Base-by-base conservation (phyloP, 1,284 basidiomycete species). In the Schizophyllum commune region DNA sequence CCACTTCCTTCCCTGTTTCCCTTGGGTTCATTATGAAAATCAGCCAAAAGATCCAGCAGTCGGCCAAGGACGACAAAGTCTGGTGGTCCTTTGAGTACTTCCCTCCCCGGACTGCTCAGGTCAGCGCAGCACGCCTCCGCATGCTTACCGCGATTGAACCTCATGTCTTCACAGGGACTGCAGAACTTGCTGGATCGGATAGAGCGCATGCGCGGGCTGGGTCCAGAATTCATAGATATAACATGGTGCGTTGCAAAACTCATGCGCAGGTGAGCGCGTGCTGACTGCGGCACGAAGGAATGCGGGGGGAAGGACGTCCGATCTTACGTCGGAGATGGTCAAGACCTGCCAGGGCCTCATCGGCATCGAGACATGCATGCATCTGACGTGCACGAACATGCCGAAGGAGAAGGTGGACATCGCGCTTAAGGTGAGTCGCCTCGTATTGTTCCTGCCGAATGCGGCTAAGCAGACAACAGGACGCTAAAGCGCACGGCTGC, bases 41-140 rank as follows among this genome's bases (percentile, higher is more conserved):
- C 73, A 93, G 88, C 66, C 84, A 93, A 74, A 96, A 94, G 78
- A 91, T 96, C 58, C 82, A 89, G 66, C 85, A 91, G 73, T 91
- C 91, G 58, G 77, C 83, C 61, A 88, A 89, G 73, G 90, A 95
- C 69, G 86, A 88, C 66, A 86, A 91, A 68, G 77, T 92, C 65
- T 94, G 92, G 87, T 96, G 94, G 94, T 94, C 91, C 58, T 98
- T 98, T 72, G 95, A 98, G 73, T 98, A 95, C 77, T 98, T 98
- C 69, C 95, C 95, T 61, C 95, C 95, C 32, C 82, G 95, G 65
- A 97, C 95, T 39, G 92, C 94, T 55, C 95, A 98, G 86, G 95
- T 89, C 27, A 65, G 62, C 76, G 65, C 51, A 51, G 47, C 20
- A 21, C 57, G 60, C 19, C 51, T 33, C 56, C 22, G 20, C 47